Evolutionary conservation across 2,329 filamentous ascomycete genomes (phyloP), one percentile per base, ranked within the genome.

Genomic region (Monilinia vaccinii-corymbosi): DNA sequence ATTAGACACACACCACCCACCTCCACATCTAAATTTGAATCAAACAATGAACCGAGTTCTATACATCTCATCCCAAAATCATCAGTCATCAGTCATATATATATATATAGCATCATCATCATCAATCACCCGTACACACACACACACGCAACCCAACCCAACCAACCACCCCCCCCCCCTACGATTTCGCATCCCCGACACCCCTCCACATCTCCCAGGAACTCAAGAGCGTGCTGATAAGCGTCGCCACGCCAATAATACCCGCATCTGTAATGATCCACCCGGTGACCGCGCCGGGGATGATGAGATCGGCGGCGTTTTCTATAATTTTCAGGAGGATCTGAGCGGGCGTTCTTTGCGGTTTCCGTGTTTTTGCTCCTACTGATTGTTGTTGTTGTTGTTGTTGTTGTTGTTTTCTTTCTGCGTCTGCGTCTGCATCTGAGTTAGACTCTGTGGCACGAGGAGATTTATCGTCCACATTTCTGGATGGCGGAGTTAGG

Each of bases 201-300:
- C 75, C 75, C 61, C 80, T 77, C 87, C 87, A 90, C 2, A 85
- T 79, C 64, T 83, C 81, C 64, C 74, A 70, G 1, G 80, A 79
- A 11, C 84, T 84, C 49, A 89, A 69, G 4, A 86, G 49, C 0
- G 86, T 87, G 55, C 84, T 70, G 85, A 81, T 67, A 23, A 86
- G 72, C 79, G 85, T 86, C 10, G 79, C 78, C 14, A 79, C 59
- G 1, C 82, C 84, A 1, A 88, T 79, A 1, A 77, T 73, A 3
- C 81, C 76, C 0, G 77, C 72, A 11, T 78, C 74, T 1, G 79
- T 74, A 0, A 76, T 71, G 31, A 86, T 72, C 85, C 85, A 88
- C 0, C 84, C 84, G 16, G 88, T 72, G 0, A 80, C 74, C 7
- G 75, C 74, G 0, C 81, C 81, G 0, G 88, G 87, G 36, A 88